A percentile compares a stretch with the other conserved stretches of the same genome.
These are phyloP conservation scores for Hygrophorus russula DNA, from an alignment of 768 basidiomycete genomes.

Conservation along the genomic window DNA sequence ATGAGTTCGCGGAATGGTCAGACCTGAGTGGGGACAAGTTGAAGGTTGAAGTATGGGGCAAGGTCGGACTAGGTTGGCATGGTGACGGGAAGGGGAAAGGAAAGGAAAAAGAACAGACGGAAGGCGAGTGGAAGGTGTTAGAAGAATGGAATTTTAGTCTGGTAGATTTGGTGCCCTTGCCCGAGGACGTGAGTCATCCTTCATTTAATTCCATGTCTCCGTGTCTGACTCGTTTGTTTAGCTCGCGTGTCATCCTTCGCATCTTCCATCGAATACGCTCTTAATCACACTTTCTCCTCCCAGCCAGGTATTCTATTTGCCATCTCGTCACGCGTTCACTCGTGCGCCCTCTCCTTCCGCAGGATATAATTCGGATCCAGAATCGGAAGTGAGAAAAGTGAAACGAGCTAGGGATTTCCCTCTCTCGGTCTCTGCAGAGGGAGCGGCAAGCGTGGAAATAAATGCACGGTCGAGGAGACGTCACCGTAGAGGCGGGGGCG, in stretches of 20 bases:
- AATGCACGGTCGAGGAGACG: slow-evolving; percentile 20
- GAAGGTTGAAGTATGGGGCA: slow-evolving; percentile 51
- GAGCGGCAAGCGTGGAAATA: slow-evolving; percentile 9
- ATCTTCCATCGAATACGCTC: slow-evolving; percentile 65
- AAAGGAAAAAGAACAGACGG: slow-evolving; percentile 19
- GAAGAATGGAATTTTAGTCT: slow-evolving; percentile 61
- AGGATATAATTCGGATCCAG: slow-evolving; percentile 68
- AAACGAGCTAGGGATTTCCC: slow-evolving; percentile 19
- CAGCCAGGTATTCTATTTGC: slow-evolving; percentile 49
- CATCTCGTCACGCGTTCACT: slow-evolving; percentile 20
- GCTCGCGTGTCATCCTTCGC: slow-evolving; percentile 20
- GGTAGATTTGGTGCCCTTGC: slow-evolving; percentile 41
- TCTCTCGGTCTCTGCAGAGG: slow-evolving; percentile 5
- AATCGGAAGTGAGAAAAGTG: slow-evolving; percentile 35
- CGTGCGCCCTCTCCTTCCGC: slow-evolving; percentile 45
- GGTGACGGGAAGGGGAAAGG: slow-evolving; percentile 26
- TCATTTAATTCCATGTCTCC: background rate
- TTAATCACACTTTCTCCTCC: slow-evolving; percentile 55
- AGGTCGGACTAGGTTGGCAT: slow-evolving; percentile 18
- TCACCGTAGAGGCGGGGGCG: slow-evolving; percentile 17
- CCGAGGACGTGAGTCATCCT: slow-evolving; percentile 43
- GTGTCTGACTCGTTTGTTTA: slow-evolving; percentile 12
- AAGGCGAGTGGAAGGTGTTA: slow-evolving; percentile 48
- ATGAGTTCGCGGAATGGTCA: slow-evolving; percentile 43
- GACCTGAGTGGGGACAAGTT: slow-evolving; percentile 42